Percentiles rank a stretch among this genome's conserved stretches.
Evolutionary conservation across 768 basidiomycete genomes (phyloP).

Genomic region (Boletus barrowsii): DNA sequence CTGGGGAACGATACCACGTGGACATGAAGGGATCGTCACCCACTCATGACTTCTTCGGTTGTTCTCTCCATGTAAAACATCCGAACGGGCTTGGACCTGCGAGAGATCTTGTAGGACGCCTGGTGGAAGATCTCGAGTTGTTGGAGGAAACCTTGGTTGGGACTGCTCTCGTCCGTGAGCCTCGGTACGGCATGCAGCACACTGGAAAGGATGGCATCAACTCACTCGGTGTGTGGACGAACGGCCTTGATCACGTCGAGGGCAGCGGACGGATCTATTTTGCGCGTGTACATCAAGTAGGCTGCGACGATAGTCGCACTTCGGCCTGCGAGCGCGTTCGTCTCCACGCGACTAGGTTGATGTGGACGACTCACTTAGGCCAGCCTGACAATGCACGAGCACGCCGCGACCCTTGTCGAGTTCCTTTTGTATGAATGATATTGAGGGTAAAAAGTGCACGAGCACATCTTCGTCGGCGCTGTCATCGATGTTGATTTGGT

Average conservation of each 20-base stretch:
- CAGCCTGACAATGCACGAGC: conserved; percentile 88
- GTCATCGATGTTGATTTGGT: conserved; percentile 79
- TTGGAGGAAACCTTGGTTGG: conserved; percentile 78
- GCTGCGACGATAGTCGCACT: conserved; percentile 85
- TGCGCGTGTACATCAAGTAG: conserved; percentile 77
- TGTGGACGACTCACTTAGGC: conserved; percentile 61
- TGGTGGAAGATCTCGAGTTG: conserved; percentile 81
- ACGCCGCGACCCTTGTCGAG: conserved; percentile 73
- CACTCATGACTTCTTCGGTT: conserved; percentile 75
- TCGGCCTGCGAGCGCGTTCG: conserved; percentile 49
- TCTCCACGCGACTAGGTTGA: background rate
- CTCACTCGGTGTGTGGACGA: conserved; percentile 72
- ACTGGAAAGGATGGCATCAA: conserved; percentile 4
- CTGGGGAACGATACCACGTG: background rate
- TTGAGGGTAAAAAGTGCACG: conserved; percentile 71
- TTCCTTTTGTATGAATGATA: conserved; percentile 80
- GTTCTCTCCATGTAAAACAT: conserved; percentile 83
- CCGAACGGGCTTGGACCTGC: conserved; percentile 65
- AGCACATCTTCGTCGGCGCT: conserved; percentile 75
- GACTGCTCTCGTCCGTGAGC: conserved; percentile 43
- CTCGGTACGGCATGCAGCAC: background rate
- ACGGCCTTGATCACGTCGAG: conserved; percentile 63
- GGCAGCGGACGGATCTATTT: conserved; percentile 56
- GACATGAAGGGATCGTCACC: conserved; percentile 26
- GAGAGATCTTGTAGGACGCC: conserved; percentile 65